Base-by-base conservation (phyloP, 495 filamentous ascomycete genomes). In the Lasiosphaeris hirsuta region DNA sequence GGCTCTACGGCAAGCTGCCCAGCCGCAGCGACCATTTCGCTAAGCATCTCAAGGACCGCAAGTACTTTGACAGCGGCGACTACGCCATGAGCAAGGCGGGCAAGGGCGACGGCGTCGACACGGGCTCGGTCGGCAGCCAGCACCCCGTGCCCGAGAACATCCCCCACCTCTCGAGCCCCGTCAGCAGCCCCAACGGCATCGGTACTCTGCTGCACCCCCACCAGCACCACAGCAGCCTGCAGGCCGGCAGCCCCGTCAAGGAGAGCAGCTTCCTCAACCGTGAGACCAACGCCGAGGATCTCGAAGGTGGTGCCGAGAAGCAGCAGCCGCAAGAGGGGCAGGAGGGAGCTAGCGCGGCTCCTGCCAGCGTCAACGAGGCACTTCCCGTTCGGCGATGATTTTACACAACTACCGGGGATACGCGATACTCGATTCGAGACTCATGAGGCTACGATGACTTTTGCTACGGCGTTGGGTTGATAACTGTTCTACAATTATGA, bases 41-140 rank as follows among this genome's bases (percentile, higher is more conserved):
- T 81, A 97, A 97, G 78, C 96, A 97, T 72, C 85, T 98, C 70
- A 82, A 96, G 83, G 92, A 96, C 72, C 92, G 95, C 75, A 98
- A 97, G 79, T 98, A 97, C 78, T 98, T 98, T 74, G 94, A 98
- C 80, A 91, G 87, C 51, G 93, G 93, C 65, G 93, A 97, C 76
- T 97, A 97, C 62, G 95, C 94, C 67, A 88, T 97, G 76, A 93
- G 88, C 74, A 97, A 98, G 80, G 95, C 94, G 44, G 94, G 95
- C 71, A 98, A 97, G 75, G 91, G 91, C 70, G 89, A 92, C 58
- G 89, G 94, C 70, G 87, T 93, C 65, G 94, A 93, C 68, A 90
- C 95, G 36, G 94, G 93, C 70, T 88, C 85, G 69, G 90, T 98
- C 69, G 94, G 94, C 62, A 90, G 88, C 61, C 88, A 95, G 72